Conservation (phyloP, 441 rosid species). For the Syzygium malaccense region DNA sequence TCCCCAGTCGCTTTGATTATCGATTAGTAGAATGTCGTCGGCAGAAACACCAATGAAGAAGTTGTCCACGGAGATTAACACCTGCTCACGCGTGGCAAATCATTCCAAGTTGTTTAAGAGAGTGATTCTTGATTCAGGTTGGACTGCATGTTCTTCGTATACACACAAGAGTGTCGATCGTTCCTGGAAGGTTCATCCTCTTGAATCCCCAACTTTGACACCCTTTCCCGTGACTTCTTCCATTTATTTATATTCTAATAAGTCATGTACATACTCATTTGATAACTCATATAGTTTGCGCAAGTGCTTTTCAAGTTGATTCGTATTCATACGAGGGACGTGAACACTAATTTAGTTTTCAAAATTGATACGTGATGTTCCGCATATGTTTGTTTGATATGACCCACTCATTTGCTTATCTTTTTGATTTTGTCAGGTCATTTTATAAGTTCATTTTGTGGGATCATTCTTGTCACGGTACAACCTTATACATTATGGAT, state of each 20-base stretch:
- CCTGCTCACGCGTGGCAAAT: no score
- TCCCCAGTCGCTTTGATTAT: background rate
- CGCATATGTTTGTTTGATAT: no score
- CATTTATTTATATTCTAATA: background rate
- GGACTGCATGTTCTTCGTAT: background rate
- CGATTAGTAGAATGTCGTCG: background rate
- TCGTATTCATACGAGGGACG: no score
- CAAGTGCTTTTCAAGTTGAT: background rate
- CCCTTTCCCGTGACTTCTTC: background rate
- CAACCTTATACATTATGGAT: no score
- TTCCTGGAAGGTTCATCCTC: background rate
- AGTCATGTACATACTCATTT: accelerated
- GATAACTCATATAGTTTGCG: background rate
- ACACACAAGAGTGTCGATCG: background rate
- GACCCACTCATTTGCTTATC: no score
- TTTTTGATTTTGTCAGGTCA: no score
- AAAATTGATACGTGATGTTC: no score
- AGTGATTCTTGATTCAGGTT: background rate
- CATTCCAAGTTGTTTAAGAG: no score
- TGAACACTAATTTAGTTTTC: background rate
- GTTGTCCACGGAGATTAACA: no score
- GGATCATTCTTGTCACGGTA: no score
- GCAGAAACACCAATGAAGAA: no score
- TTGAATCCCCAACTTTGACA: background rate
- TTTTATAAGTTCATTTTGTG: no score